Conservation (phyloP, 306 rosid species). For the Luffa aegyptiaca region DNA sequence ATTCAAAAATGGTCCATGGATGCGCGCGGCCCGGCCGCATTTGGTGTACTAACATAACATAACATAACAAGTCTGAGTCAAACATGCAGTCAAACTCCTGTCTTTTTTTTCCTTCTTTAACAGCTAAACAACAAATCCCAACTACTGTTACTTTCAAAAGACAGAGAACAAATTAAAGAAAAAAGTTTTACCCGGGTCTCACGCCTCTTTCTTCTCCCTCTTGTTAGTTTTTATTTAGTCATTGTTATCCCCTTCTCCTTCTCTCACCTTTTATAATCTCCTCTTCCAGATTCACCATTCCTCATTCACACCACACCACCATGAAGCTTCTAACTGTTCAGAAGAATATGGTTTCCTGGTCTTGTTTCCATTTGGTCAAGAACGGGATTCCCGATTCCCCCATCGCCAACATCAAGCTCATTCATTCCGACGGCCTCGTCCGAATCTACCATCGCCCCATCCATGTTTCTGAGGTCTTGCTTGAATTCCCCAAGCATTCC, state of each 20-base stretch:
- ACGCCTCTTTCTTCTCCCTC: background rate
- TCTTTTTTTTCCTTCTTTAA: background rate
- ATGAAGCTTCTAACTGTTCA: background rate
- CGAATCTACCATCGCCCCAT: slow-evolving; percentile 17
- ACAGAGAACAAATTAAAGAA: background rate
- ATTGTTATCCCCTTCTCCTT: background rate
- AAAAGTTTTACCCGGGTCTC: slow-evolving; percentile 27
- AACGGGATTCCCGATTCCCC: background rate
- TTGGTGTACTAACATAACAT: background rate
- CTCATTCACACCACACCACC: background rate
- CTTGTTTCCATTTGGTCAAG: slow-evolving; percentile 17
- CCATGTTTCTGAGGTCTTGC: slow-evolving; percentile 15
- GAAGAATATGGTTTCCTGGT: slow-evolving; percentile 1
- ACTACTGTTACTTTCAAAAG: background rate
- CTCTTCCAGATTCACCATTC: background rate
- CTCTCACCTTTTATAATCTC: background rate
- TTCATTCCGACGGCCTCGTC: slow-evolving; percentile 23
- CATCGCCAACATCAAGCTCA: slow-evolving; percentile 13
- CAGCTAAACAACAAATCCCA: slow-evolving; percentile 10
- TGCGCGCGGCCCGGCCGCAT: background rate
- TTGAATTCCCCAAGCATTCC: slow-evolving; percentile 23
- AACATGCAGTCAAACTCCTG: slow-evolving; percentile 12
- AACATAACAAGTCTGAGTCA: slow-evolving; percentile 6
- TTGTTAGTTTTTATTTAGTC: background rate
- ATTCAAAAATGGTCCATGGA: background rate